phyloP scores from a whole-genome alignment of 257 asterid genomes.

The Solanum sejunctum region DNA sequence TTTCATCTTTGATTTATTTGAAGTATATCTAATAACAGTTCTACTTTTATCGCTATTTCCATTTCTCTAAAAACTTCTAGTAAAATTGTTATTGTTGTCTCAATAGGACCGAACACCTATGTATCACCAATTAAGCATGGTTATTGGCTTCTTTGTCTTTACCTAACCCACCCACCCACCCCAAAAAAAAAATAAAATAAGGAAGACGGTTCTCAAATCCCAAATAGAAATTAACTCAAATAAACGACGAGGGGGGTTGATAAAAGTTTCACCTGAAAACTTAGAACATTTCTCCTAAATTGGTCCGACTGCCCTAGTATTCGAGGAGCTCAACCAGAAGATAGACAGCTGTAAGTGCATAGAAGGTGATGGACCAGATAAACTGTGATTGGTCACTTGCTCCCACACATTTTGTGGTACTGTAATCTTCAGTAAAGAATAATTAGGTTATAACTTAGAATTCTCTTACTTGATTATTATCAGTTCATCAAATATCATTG shows the following conservation, averaged over 20 bases:
- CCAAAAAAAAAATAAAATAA: background rate
- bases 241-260: background rate
- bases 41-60: background rate
- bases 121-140: background rate
- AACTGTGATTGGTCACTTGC: background rate
- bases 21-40: background rate
- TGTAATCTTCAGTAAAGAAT: background rate
- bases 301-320: background rate
- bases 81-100: background rate
- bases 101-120: background rate
- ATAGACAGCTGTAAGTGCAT: background rate
- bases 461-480: background rate
- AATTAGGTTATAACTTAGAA: background rate
- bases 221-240: background rate
- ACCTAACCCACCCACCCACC: too few species aligned
- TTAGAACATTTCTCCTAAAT: background rate
- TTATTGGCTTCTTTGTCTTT: background rate
- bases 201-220: background rate
- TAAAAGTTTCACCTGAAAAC: background rate
- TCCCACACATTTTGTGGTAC: background rate
- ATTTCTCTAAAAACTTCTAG: background rate
- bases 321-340: background rate
- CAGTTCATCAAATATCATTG: background rate
- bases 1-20: background rate
- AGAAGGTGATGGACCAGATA: background rate